Evolutionary conservation across 176 grass and related monocot species (phyloP), one percentile per base, ranked within the genome.

Genomic region (Bolboschoenus planiculmis): DNA sequence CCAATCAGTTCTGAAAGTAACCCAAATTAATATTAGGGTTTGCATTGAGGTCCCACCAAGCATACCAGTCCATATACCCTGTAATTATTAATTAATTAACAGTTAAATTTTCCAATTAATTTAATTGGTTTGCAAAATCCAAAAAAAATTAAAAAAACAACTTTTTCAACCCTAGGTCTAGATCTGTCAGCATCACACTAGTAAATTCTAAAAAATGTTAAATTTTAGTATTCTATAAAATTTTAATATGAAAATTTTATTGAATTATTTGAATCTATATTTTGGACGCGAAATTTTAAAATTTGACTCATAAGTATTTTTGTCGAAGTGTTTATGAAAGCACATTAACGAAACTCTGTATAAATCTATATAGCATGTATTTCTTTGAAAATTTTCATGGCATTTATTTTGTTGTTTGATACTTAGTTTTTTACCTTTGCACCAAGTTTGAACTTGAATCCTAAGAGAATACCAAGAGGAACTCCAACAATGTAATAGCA

Each of bases 61-160:
- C 93, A 95, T 92, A 27, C 93, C 93, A 81, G 84, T 74, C 93
- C 93, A 95, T 81, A 95, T 92, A 4, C 93, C 93, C 93, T 95
- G 65, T 3, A 46, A 2, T 15, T 51, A 51, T 15, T 51, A 15
- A 51, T 76, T 44, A 26, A 47, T 76, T 27, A 47, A 27, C 31
- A 66, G 10, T 0, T 13, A 6, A 48, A 26, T 4, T 1, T 26
- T 39, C 0, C 3, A 76, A 26, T 76, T 48, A 76, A 31, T 42
- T 71, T 72, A 76, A 26, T 76, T 48, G 50, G 66, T 42, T 71
- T 72, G 24, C 20, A 39, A 72, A 2, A n/a, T 40, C 20, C 37
- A 71, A 21, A 18, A 4, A 53, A 53, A 14, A 4, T 0, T 53
- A 14, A 10, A 53, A 53, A 16, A 53, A 4, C 50, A 53, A 18